These are phyloP conservation scores for Canavalia gladiata DNA, from an alignment of 306 rosid genomes.

Conservation along the genomic window DNA sequence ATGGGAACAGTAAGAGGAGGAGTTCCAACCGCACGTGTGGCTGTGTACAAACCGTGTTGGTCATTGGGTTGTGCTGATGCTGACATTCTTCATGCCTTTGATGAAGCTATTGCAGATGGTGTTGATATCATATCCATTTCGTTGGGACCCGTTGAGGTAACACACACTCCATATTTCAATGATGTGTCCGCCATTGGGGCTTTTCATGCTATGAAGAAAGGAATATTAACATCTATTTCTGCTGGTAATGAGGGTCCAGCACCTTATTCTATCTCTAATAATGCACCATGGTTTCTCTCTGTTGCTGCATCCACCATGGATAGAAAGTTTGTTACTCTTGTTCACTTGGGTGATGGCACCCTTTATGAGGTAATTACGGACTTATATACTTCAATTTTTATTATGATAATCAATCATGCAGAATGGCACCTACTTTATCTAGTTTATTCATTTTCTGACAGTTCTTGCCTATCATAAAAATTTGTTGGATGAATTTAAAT, in stretches of 20 bases:
- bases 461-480: too few relatives aligned
- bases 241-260: constrained; percentile 42
- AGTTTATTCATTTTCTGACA: too few relatives aligned
- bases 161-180: fast-evolving
- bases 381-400: too few relatives aligned
- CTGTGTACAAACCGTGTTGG: neutral
- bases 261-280: neutral
- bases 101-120: constrained; percentile 27
- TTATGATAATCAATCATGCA: too few relatives aligned
- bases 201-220: constrained; percentile 24
- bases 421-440: too few relatives aligned
- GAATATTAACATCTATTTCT: neutral
- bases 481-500: too few relatives aligned
- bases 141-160: neutral
- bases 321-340: constrained; percentile 52
- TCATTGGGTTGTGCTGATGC: neutral
- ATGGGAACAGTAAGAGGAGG: constrained; percentile 16
- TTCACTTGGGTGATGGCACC: constrained; percentile 46
- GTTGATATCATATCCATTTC: constrained; percentile 8
- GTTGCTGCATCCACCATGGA: constrained; percentile 68
- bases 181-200: neutral
- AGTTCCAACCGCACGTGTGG: constrained; percentile 19
- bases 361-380: neutral
- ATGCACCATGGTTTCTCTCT: constrained; percentile 61
- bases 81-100: neutral